Conservation (phyloP, 352 stramenopile species). For the Globisporangium sylvaticum region DNA sequence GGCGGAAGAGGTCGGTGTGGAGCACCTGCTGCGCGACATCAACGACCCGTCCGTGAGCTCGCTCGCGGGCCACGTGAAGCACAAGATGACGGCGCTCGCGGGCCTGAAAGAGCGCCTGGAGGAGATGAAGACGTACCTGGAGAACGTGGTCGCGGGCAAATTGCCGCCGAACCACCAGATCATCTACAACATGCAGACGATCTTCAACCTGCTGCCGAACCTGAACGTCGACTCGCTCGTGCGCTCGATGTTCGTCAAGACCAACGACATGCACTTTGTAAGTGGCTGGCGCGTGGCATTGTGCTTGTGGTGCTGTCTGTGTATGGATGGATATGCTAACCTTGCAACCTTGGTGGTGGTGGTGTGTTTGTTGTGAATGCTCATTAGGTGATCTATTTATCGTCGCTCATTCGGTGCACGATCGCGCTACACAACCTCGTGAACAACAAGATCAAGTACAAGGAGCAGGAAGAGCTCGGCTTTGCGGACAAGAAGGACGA, state of each 20-base stretch:
- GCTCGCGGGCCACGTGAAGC: slow-evolving; percentile 97
- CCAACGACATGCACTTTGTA: slow-evolving; percentile 99
- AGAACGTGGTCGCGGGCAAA: slow-evolving; percentile 85
- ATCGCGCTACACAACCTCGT: slow-evolving; percentile 99
- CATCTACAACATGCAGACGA: slow-evolving; percentile 99
- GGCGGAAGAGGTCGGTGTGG: slow-evolving; percentile 95
- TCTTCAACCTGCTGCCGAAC: slow-evolving; percentile 99
- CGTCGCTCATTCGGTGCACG: slow-evolving; percentile 95
- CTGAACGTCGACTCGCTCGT: slow-evolving; percentile 97
- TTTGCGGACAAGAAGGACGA: slow-evolving; percentile 72
- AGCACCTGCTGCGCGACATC: slow-evolving; percentile 99
- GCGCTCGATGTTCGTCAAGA: slow-evolving; percentile 97
- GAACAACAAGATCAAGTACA: slow-evolving; percentile 99
- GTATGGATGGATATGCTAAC: background rate
- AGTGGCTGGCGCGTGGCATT: slow-evolving; percentile 15
- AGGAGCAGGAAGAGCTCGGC: slow-evolving; percentile 75
- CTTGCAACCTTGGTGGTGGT: too few species aligned
- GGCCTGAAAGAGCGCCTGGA: slow-evolving; percentile 93
- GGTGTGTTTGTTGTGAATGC: slow-evolving; percentile 1
- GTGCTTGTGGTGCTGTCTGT: background rate
- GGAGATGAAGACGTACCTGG: slow-evolving; percentile 98
- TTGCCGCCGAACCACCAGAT: slow-evolving; percentile 90
- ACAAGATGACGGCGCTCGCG: slow-evolving; percentile 96
- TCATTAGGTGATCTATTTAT: slow-evolving; percentile 96
- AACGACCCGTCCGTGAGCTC: slow-evolving; percentile 99